Evolutionary conservation across 2,329 filamentous ascomycete genomes (phyloP).

Genomic region (Parasarocladium wereldwijsianum): DNA sequence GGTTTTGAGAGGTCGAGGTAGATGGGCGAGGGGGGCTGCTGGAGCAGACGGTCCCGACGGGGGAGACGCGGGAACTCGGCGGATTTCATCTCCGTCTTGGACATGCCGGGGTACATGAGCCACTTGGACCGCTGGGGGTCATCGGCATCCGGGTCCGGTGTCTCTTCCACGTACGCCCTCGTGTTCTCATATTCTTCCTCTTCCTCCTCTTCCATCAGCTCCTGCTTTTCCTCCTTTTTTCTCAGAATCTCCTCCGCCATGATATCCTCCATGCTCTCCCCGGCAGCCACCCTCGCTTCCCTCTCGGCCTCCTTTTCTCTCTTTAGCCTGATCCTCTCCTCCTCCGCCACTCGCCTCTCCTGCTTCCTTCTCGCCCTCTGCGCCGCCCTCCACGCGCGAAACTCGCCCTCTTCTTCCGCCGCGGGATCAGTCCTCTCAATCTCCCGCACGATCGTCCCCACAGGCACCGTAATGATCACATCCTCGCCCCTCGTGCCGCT

Average conservation of each 20-base stretch:
- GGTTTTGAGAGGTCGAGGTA: slow-evolving; percentile 58
- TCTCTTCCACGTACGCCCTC: slow-evolving; percentile 12
- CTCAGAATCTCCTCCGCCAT: slow-evolving; percentile 5
- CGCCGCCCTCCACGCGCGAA: slow-evolving; percentile 17
- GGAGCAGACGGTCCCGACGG: slow-evolving; percentile 35
- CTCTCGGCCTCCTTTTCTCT: slow-evolving; percentile 5
- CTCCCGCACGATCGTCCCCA: slow-evolving; percentile 83
- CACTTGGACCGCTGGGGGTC: slow-evolving; percentile 53
- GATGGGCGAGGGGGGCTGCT: slow-evolving; percentile 61
- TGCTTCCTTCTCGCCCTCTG: slow-evolving; percentile 18
- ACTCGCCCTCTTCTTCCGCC: slow-evolving; percentile 40
- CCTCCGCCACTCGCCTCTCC: slow-evolving; percentile 20
- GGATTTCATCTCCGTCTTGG: slow-evolving; percentile 49
- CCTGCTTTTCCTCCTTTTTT: slow-evolving; percentile 13
- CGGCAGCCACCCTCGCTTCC: slow-evolving; percentile 5
- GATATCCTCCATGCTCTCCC: too few species aligned
- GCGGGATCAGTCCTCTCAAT: slow-evolving; percentile 64
- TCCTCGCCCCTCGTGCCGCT: slow-evolving; percentile 76
- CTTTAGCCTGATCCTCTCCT: slow-evolving; percentile 9
- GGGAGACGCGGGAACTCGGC: slow-evolving; percentile 36
- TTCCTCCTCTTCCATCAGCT: slow-evolving; percentile 8
- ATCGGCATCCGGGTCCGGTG: slow-evolving; percentile 24
- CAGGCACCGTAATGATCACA: slow-evolving; percentile 75
- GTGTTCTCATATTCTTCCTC: slow-evolving; percentile 7
- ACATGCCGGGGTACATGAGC: slow-evolving; percentile 70